Evolutionary conservation across 1,284 basidiomycete species (phyloP).

Genomic region (Ustilago lituana): DNA sequence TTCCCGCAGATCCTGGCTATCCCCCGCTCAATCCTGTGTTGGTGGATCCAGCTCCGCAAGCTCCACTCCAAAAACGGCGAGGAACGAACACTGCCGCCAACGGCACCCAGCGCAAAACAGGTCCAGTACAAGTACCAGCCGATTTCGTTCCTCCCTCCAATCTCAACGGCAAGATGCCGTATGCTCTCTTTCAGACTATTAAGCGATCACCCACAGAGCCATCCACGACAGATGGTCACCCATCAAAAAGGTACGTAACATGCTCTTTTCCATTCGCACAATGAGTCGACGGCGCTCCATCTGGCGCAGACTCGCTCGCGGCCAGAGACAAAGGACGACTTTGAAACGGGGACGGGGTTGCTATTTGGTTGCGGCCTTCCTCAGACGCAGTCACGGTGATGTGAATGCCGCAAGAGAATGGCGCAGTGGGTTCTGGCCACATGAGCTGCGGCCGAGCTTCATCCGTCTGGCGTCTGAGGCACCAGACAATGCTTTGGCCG

Average conservation of each 20-base stretch:
- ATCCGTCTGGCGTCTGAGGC: too few relatives aligned
- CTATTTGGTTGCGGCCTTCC: too few relatives aligned
- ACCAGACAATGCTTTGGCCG: background rate
- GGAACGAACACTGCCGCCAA: slow-evolving; percentile 10
- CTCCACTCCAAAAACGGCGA: slow-evolving; percentile 17
- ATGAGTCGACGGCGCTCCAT: background rate
- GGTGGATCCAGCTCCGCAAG: slow-evolving; percentile 9
- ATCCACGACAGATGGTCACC: background rate
- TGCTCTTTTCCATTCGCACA: background rate
- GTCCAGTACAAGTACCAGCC: slow-evolving; percentile 12
- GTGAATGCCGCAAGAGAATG: too few relatives aligned
- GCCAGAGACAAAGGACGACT: too few relatives aligned
- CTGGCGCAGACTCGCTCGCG: background rate
- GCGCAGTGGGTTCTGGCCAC: too few relatives aligned
- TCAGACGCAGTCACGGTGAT: too few relatives aligned
- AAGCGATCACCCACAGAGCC: slow-evolving; percentile 8
- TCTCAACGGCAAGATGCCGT: slow-evolving; percentile 49
- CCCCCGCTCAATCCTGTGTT: slow-evolving; percentile 42
- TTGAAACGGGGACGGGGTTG: too few relatives aligned
- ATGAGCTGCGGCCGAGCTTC: too few relatives aligned
- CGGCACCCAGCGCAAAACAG: slow-evolving; percentile 12
- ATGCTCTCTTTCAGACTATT: slow-evolving; percentile 35
- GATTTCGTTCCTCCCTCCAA: slow-evolving; percentile 34
- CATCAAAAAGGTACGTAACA: slow-evolving; percentile 26
- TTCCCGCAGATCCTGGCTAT: slow-evolving; percentile 35